These are phyloP conservation scores for Chlorella variabilis DNA, from an alignment of 163 green algal species.

Conservation along the genomic window DNA sequence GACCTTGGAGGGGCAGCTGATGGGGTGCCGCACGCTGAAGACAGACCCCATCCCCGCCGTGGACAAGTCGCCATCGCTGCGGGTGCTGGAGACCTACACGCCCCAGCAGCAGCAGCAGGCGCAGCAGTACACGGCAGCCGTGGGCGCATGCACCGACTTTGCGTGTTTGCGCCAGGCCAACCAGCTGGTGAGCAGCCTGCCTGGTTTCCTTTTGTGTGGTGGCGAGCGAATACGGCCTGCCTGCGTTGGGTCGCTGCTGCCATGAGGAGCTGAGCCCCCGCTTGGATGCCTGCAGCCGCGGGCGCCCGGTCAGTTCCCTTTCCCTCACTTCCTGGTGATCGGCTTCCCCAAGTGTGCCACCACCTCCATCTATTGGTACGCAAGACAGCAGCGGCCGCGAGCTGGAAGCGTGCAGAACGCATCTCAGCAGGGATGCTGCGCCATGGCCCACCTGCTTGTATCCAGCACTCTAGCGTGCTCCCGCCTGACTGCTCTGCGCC, in stretches of 20 bases:
- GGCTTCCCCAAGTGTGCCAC: conserved; percentile 45
- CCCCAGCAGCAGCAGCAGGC: conserved; percentile 4
- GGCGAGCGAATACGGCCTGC: no score
- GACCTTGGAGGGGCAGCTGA: conserved; percentile 8
- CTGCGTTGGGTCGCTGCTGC: no score
- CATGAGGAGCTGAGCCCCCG: no score
- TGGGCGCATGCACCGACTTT: conserved; percentile 9
- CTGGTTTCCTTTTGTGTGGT: no score
- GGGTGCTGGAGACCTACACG: neutral
- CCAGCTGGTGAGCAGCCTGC: conserved; percentile 9
- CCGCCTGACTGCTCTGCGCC: no score
- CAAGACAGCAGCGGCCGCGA: no score
- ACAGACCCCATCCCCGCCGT: conserved; percentile 11
- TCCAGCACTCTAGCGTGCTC: no score
- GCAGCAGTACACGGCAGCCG: neutral
- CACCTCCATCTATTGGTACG: conserved; percentile 32
- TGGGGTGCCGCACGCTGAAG: conserved; percentile 2
- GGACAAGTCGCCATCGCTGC: neutral
- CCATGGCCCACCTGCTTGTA: no score
- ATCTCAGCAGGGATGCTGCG: no score
- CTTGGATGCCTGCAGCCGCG: conserved; percentile 24
- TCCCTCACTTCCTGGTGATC: conserved; percentile 40
- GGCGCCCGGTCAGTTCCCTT: conserved; percentile 21
- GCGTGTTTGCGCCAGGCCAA: neutral
- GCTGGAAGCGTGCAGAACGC: no score